Base-by-base conservation (phyloP, 23 red algal genomes). In the Gracilariopsis chorda region DNA sequence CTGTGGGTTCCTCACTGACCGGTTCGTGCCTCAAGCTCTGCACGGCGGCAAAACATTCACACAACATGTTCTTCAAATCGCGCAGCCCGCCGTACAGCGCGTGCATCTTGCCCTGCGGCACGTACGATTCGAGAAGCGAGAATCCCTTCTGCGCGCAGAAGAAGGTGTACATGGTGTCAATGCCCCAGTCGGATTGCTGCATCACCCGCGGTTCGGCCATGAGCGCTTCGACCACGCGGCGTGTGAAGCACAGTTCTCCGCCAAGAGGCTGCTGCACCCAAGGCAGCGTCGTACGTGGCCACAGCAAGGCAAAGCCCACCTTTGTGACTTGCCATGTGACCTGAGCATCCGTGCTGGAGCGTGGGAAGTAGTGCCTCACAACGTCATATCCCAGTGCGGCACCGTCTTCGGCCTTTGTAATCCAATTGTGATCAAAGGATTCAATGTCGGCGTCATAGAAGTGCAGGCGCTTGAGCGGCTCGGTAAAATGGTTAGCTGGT, bases 141-240 rank as follows among this genome's bases (percentile, higher is more conserved):
- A 94, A 61, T 32, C 83, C 42, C 25, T 41, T 34, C 77, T 94
- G 83, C 48, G 85, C 92, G 48, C 48, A 68, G 33, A 83, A 70
- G 44, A 94, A 94, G 40, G 92, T 94, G 83, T 94, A 94, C 63
- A 94, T 19, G 25, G 92, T 94, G 58, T 94, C 92, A 51, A 94
- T 79, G 16, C 92, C 92, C 92, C 92, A 94, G 92, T 94, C 83
- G 24, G 69, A 81, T 40, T 83, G 92, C 14, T 29, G 73, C 68
- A 78, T 48, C 36, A 88, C 72, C 27, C 85, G 83, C 33, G 49
- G 34, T 39, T 90, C 85, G 27, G 34, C 25, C 40, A 94, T 27
- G 19, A 94, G 78, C 64, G 59, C 71, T 14, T 87, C 1, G 9
- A 79, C 92, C 5, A 67, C 79, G 35, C 43, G 62, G 4, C 92